phyloP scores from a whole-genome alignment of 1,139 yeast genomes.

The Yamadazyma diddensiae region DNA sequence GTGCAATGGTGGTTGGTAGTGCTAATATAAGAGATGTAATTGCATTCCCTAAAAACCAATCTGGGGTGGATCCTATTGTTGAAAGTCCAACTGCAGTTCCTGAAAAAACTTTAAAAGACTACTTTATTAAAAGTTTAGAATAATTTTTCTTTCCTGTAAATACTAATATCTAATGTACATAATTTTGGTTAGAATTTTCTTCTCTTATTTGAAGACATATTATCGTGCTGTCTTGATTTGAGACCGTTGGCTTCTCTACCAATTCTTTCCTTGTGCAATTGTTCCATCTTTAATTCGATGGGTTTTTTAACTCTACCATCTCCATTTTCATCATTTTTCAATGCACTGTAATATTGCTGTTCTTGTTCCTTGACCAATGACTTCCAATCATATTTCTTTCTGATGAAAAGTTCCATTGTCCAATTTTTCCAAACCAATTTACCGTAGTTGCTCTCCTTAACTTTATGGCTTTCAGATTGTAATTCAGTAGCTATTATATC shows the following conservation, averaged over 20 bases:
- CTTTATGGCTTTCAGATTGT: conserved; percentile 55
- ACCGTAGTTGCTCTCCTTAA: conserved; percentile 86
- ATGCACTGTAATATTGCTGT: conserved; percentile 38
- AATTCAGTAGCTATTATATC: conserved; percentile 80
- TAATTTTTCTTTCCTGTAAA: neutral
- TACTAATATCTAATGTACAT: conserved; percentile 8
- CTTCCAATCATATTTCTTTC: conserved; percentile 86
- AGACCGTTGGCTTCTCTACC: conserved; percentile 23
- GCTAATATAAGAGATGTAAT: conserved; percentile 85
- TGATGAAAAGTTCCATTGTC: conserved; percentile 72
- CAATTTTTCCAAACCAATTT: conserved; percentile 94
- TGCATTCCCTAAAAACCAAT: conserved; percentile 91
- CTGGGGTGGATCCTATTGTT: conserved; percentile 86
- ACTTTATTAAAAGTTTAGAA: conserved; percentile 34
- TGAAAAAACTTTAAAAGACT: conserved; percentile 45
- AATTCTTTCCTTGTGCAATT: conserved; percentile 32
- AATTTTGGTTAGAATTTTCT: conserved; percentile 7
- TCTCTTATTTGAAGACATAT: conserved; percentile 13
- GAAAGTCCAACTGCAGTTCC: conserved; percentile 74
- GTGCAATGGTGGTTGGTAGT: conserved; percentile 82
- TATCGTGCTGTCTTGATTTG: conserved; percentile 16
- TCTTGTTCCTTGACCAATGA: conserved; percentile 69
- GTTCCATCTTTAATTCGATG: conserved; percentile 44
- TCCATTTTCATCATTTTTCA: conserved; percentile 15
- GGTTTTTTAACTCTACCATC: conserved; percentile 32